Percentiles rank a stretch among this genome's conserved stretches.
Conservation (phyloP, 2,329 filamentous ascomycete species). For the Cyanodermella asteris region DNA sequence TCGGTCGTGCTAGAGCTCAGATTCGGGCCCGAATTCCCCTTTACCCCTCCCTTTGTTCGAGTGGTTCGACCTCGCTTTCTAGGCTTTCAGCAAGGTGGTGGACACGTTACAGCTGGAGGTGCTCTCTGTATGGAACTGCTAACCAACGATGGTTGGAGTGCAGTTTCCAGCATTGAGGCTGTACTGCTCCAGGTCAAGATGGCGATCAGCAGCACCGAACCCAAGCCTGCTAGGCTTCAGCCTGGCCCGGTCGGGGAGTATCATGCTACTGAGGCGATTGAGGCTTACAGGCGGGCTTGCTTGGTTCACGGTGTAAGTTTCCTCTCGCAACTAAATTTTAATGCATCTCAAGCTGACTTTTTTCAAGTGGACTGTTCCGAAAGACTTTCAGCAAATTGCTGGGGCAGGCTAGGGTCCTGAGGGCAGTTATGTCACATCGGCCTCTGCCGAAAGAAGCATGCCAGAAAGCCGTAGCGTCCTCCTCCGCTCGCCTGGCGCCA, state of each 20-base stretch:
- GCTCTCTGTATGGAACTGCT: conserved; percentile 71
- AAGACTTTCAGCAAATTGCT: no score
- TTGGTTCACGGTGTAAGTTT: conserved; percentile 30
- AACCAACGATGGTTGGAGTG: conserved; percentile 64
- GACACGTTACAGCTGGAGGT: conserved; percentile 66
- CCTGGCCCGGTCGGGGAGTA: conserved; percentile 29
- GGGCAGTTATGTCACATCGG: no score
- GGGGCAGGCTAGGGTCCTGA: no score
- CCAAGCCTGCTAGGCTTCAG: conserved; percentile 47
- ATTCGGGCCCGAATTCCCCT: conserved; percentile 55
- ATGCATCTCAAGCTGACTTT: not conserved
- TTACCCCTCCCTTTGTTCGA: conserved; percentile 63
- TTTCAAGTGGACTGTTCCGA: conserved; percentile 5
- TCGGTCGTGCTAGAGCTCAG: conserved; percentile 66
- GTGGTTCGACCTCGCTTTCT: conserved; percentile 64
- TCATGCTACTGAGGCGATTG: conserved; percentile 44
- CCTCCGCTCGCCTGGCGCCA: no score
- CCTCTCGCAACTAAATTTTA: not conserved
- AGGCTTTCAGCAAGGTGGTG: conserved; percentile 48
- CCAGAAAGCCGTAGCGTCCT: no score
- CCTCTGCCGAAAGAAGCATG: no score
- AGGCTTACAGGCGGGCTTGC: conserved; percentile 51
- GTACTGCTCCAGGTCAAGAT: conserved; percentile 63
- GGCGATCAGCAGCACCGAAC: conserved; percentile 48
- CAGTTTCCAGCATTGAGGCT: conserved; percentile 50